Percentiles rank a stretch among this genome's conserved stretches.
These are phyloP conservation scores for Sistotremastrum niveocremeum DNA, from an alignment of 768 basidiomycete species.

Conservation along the genomic window DNA sequence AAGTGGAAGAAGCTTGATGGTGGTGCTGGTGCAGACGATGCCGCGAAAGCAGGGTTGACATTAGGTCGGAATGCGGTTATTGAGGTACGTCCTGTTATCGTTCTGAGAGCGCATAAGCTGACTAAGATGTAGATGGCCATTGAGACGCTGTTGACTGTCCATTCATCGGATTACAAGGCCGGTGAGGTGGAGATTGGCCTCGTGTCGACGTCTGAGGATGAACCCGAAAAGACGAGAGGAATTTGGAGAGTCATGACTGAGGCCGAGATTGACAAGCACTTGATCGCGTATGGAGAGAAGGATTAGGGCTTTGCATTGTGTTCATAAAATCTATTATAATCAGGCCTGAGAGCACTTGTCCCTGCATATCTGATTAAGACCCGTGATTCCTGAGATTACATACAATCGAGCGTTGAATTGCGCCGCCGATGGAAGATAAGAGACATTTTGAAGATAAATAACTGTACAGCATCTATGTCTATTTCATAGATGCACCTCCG, in stretches of 20 bases:
- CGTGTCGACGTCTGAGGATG: conserved; percentile 63
- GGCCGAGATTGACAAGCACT: conserved; percentile 62
- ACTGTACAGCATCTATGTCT: conserved; percentile 5
- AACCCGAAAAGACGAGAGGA: conserved; percentile 57
- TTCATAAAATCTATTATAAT: background rate
- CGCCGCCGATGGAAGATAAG: background rate
- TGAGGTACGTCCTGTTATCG: conserved; percentile 44
- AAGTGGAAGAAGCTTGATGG: conserved; percentile 92
- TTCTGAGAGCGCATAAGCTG: background rate
- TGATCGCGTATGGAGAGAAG: conserved; percentile 82
- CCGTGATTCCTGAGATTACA: background rate
- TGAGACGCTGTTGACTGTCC: conserved; percentile 86
- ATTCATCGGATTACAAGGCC: conserved; percentile 92
- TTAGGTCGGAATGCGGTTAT: conserved; percentile 71
- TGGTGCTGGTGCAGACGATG: conserved; percentile 67
- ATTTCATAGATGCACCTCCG: conserved; percentile 49
- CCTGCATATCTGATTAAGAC: background rate
- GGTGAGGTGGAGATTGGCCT: conserved; percentile 95
- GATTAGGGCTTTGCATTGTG: conserved; percentile 33
- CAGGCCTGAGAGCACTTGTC: too few relatives aligned
- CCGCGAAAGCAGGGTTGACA: conserved; percentile 58
- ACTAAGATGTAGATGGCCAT: conserved; percentile 60
- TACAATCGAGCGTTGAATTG: background rate
- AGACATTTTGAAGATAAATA: background rate
- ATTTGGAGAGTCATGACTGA: conserved; percentile 70